Evolutionary conservation across 148 eudicot species (phyloP).

Genomic region (Camellia sinensis): DNA sequence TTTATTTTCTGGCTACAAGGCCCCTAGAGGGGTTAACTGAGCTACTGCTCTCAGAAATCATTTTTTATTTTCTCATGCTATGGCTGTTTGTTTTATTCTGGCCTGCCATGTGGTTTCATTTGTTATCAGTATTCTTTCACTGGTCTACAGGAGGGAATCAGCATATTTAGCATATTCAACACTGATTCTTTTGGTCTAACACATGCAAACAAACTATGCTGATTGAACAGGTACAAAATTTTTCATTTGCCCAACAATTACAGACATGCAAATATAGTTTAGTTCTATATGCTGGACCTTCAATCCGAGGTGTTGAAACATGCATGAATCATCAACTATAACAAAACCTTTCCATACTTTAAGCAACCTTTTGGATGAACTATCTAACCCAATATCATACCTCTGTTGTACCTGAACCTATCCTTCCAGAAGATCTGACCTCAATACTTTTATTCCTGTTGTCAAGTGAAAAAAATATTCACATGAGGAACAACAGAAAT

Average conservation of each 20-base stretch:
- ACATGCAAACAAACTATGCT: not conserved
- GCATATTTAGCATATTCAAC: not conserved
- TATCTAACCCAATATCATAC: slow-evolving; percentile 27
- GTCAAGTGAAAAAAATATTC: slow-evolving; percentile 4
- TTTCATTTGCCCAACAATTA: not conserved
- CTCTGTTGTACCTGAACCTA: slow-evolving; percentile 63
- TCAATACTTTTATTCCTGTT: slow-evolving; percentile 56
- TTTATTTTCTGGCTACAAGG: not conserved
- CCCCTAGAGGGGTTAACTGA: not conserved
- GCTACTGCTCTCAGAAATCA: not conserved
- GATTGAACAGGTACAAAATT: not conserved
- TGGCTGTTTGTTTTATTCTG: not conserved
- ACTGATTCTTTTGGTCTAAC: not conserved
- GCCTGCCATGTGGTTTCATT: not conserved
- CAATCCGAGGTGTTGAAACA: not conserved
- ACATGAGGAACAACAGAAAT: not conserved
- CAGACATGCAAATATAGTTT: not conserved
- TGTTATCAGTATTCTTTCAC: not conserved
- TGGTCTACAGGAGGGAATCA: not conserved
- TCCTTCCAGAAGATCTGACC: slow-evolving; percentile 60
- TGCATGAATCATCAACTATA: not conserved
- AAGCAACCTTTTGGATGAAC: not conserved
- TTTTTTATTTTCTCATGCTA: not conserved
- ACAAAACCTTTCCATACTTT: not conserved
- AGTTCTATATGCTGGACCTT: not conserved